Evolutionary conservation across 768 basidiomycete species (phyloP).

Genomic region (Clitopilus passeckerianus): DNA sequence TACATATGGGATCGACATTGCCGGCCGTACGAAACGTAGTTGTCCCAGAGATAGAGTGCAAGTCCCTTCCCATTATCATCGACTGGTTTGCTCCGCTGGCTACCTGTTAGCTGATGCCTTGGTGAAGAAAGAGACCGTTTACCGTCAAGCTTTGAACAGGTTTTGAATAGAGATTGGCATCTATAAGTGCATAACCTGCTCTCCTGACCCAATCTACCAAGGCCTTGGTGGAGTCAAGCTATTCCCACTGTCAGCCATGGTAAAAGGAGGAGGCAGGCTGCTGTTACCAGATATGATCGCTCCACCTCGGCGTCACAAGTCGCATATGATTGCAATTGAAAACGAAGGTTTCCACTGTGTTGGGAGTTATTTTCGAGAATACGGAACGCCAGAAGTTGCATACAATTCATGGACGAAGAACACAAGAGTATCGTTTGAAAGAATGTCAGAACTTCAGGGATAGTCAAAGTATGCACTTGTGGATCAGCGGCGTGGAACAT

Average conservation of each 20-base stretch:
- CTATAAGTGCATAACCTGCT: constrained; percentile 70
- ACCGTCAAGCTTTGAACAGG: constrained; percentile 36
- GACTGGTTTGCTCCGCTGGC: constrained; percentile 33
- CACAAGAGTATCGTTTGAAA: constrained; percentile 71
- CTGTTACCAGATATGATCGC: constrained; percentile 74
- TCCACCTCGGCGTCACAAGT: constrained; percentile 74
- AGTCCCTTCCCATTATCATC: constrained; percentile 52
- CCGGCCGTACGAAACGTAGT: constrained; percentile 76
- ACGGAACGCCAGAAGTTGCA: constrained; percentile 17
- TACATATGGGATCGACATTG: not conserved
- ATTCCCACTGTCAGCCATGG: not conserved
- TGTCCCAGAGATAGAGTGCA: constrained; percentile 90
- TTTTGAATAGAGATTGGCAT: constrained; percentile 80
- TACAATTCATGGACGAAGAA: constrained; percentile 96
- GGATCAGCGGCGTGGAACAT: constrained; percentile 22
- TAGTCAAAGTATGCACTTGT: not conserved
- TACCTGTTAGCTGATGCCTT: not conserved
- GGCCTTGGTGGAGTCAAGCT: constrained; percentile 85
- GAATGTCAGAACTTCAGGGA: constrained; percentile 61
- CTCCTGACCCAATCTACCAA: constrained; percentile 73
- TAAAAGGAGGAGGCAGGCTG: not conserved
- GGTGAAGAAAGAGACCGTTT: constrained; percentile 4
- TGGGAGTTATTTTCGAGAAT: too few species aligned
- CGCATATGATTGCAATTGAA: constrained; percentile 71
- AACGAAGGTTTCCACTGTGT: constrained; percentile 78